These are phyloP conservation scores for Aspergillus carbonarius DNA, from an alignment of 2,329 filamentous ascomycete species.

Conservation along the genomic window DNA sequence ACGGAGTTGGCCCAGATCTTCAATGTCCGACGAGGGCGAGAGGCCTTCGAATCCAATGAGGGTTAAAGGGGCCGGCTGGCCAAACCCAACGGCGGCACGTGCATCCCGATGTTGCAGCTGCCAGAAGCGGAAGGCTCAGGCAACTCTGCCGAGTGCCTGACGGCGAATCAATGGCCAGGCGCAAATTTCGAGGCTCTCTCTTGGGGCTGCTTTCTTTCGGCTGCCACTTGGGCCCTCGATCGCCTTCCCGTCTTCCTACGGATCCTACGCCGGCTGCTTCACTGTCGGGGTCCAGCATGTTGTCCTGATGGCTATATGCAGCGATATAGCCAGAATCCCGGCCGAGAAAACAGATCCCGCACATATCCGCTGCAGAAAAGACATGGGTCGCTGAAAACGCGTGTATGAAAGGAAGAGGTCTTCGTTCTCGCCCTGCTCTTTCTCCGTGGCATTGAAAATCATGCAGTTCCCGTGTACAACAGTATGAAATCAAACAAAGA, in stretches of 20 bases:
- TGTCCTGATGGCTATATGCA: neutral
- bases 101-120: neutral
- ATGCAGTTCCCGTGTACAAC: neutral
- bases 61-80: neutral
- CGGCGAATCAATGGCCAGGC: neutral
- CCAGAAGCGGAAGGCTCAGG: constrained; percentile 2
- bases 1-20: neutral
- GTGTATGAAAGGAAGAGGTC: neutral
- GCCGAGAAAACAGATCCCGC: neutral
- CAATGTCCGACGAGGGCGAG: neutral
- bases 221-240: neutral
- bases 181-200: neutral
- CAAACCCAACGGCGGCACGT: neutral
- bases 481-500: neutral
- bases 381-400: neutral
- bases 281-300: neutral
- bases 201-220: neutral
- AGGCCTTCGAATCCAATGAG: too few species aligned
- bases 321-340: too few species aligned
- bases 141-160: constrained; percentile 11
- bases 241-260: neutral
- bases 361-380: neutral
- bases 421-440: neutral
- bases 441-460: neutral
- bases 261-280: neutral